Evolutionary conservation across 345 rosid species (phyloP).

Genomic region (Odontarrhena argentea): DNA sequence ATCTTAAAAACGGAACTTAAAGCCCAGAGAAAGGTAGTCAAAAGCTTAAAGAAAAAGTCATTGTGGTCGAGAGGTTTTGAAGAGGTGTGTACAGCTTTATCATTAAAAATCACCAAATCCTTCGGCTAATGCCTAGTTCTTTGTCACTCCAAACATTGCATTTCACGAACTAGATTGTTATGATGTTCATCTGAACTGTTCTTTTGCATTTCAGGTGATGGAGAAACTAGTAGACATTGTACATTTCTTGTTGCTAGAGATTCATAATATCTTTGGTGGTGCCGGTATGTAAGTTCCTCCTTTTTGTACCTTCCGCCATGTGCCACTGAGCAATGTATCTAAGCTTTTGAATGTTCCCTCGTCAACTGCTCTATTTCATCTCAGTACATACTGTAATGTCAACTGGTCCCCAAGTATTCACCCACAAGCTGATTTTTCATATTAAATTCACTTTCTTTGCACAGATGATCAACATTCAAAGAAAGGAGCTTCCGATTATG

Average conservation of each 20-base stretch:
- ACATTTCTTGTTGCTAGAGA: slow-evolving; percentile 79
- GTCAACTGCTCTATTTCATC: background rate
- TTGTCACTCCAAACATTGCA: background rate
- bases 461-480: slow-evolving; percentile 41
- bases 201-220: slow-evolving; percentile 64
- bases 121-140: slow-evolving; percentile 3
- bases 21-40: slow-evolving; percentile 74
- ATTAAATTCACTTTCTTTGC: slow-evolving; percentile 4
- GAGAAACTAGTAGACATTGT: slow-evolving; percentile 96
- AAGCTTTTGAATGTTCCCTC: slow-evolving; percentile 9
- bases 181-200: background rate
- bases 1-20: slow-evolving; percentile 72
- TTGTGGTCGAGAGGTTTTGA: slow-evolving; percentile 88
- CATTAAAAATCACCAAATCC: slow-evolving; percentile 4
- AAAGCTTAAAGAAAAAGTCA: slow-evolving; percentile 77
- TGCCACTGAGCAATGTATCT: slow-evolving; percentile 13
- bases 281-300: slow-evolving; percentile 61
- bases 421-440: background rate
- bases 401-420: slow-evolving; percentile 17
- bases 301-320: slow-evolving; percentile 30
- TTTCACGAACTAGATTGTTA: slow-evolving; percentile 10
- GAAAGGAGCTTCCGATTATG: slow-evolving; percentile 40
- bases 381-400: background rate
- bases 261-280: slow-evolving; percentile 67
- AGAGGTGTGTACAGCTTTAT: slow-evolving; percentile 56